phyloP scores from a whole-genome alignment of 2,329 filamentous ascomycete species.

The Tolypocladium ovalisporum region DNA sequence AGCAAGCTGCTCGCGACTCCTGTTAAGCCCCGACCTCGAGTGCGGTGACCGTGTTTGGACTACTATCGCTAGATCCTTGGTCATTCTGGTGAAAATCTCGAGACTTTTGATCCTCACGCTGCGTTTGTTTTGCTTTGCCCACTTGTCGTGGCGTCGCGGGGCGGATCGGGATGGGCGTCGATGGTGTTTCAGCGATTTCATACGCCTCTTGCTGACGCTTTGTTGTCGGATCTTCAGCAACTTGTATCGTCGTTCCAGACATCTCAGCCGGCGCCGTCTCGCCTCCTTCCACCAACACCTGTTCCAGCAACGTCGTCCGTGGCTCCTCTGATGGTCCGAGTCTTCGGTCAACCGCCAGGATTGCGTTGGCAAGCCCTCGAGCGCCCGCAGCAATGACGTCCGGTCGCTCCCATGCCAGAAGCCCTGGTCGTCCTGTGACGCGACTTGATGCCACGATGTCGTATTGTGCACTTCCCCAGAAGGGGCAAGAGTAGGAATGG shows the following conservation, averaged over 20 bases:
- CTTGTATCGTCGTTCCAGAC: constrained; percentile 1
- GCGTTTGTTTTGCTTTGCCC: too few species aligned
- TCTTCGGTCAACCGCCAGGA: constrained; percentile 25
- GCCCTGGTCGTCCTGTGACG: constrained; percentile 26
- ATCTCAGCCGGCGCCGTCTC: constrained; percentile 10
- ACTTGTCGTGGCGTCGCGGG: not conserved
- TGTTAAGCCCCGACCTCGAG: not conserved
- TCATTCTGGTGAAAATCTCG: not conserved
- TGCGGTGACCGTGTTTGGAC: constrained; percentile 7
- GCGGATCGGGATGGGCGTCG: not conserved
- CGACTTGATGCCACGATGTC: constrained; percentile 30
- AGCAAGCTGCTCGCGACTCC: not conserved
- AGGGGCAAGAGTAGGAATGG: constrained; percentile 30
- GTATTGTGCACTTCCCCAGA: constrained; percentile 35
- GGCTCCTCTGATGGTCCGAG: constrained; percentile 18
- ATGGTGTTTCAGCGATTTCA: not conserved
- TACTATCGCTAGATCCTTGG: constrained; percentile 4
- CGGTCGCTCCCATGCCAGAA: constrained; percentile 38
- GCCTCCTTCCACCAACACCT: constrained; percentile 17
- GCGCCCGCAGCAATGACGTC: constrained; percentile 32
- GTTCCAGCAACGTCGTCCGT: constrained; percentile 18
- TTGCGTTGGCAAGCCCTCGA: constrained; percentile 26
- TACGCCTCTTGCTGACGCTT: not conserved
- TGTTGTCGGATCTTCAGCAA: not conserved
- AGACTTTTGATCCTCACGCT: not conserved